A percentile compares a stretch with the other conserved stretches of the same genome.
These are phyloP conservation scores for Pseudogymnoascus sp. DNA, from an alignment of 2,329 filamentous ascomycete genomes.

Conservation along the genomic window DNA sequence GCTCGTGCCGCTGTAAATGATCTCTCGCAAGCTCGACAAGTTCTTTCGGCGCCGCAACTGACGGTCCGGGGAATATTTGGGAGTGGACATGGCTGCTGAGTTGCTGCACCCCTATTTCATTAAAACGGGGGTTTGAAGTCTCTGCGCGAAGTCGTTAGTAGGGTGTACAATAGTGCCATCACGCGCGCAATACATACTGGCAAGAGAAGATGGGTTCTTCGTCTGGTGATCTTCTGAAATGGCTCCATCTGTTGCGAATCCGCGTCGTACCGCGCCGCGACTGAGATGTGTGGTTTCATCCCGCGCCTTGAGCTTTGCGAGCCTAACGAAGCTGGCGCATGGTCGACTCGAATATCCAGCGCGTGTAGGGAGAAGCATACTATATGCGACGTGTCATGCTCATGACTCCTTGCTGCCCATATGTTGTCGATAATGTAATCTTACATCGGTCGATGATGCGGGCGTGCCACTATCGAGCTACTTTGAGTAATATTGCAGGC, in stretches of 20 bases:
- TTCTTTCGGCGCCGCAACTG: slow-evolving; percentile 54
- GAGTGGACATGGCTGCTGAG: slow-evolving; percentile 74
- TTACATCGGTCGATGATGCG: slow-evolving; percentile 7
- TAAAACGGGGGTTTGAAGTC: slow-evolving; percentile 61
- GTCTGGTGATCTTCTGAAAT: slow-evolving; percentile 3
- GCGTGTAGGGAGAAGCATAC: slow-evolving; percentile 27
- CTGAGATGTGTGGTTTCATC: slow-evolving; percentile 18
- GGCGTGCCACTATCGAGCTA: not conserved
- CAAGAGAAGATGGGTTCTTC: slow-evolving; percentile 12
- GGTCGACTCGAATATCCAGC: slow-evolving; percentile 24
- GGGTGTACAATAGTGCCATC: not conserved
- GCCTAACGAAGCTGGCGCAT: slow-evolving; percentile 41
- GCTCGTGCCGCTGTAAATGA: slow-evolving; percentile 76
- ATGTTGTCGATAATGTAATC: slow-evolving; percentile 5
- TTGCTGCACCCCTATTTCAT: slow-evolving; percentile 91
- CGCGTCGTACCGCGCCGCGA: slow-evolving; percentile 36
- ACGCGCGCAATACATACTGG: slow-evolving; percentile 16
- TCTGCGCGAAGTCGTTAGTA: slow-evolving; percentile 17
- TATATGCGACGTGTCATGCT: slow-evolving; percentile 16
- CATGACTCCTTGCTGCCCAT: slow-evolving; percentile 3
- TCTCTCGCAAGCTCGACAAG: slow-evolving; percentile 74
- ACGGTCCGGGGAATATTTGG: slow-evolving; percentile 66
- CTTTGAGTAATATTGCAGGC: slow-evolving; percentile 4
- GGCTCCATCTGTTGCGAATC: slow-evolving; percentile 28
- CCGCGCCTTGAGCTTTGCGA: slow-evolving; percentile 43